Evolutionary conservation across 768 basidiomycete species (phyloP), one percentile per base, ranked within the genome.

Genomic region (Boletus pseudo-olivaceus): DNA sequence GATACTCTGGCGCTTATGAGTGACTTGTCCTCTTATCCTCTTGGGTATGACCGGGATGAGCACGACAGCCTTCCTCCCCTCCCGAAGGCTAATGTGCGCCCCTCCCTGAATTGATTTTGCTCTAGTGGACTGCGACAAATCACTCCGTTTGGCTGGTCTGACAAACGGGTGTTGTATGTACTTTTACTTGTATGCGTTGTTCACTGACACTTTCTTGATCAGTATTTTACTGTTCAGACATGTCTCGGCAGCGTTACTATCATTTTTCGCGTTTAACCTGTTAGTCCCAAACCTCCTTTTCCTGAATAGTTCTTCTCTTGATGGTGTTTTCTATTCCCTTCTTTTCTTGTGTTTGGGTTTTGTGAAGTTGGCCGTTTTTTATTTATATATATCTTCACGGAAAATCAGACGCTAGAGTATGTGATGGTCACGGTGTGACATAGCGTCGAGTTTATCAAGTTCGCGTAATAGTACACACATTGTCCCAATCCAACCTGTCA

Each of bases 1-100:
- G 91, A 93, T 62, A 93, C 91, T 0, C 76, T 93, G 33, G 90
- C 87, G 4, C 78, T 93, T 54, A 93, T 90, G 56, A 85, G 79
- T 62, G 91, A 91, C 69, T 70, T 93, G 51, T 83, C 88, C 40
- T 87, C 88, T n/a, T 92, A 90, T 64, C 89, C 90, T 15, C 78
- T 93, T 51, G 82, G 81, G 32, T 90, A 88, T 63, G 87, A 91
- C 63, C 62, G 67, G 48, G 70, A 68, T 34, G 66, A 70, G 48
- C 65, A 63, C 53, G 70, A 58, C 14, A 59, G 54, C 32, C 55
- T 63, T 50, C 60, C 64, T 26, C 39, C 58, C 20, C 57, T 61
- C 44, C 63, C 67, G 19, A 73, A 71, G 57, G 55, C 19, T 73
- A 56, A 61, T 53, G 27, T 51, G 8, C n/a, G 41, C 27, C 38